A percentile compares a stretch with the other conserved stretches of the same genome.
Evolutionary conservation across 2,329 filamentous ascomycete genomes (phyloP).

Genomic region (Ascochyta clinopodiicola): DNA sequence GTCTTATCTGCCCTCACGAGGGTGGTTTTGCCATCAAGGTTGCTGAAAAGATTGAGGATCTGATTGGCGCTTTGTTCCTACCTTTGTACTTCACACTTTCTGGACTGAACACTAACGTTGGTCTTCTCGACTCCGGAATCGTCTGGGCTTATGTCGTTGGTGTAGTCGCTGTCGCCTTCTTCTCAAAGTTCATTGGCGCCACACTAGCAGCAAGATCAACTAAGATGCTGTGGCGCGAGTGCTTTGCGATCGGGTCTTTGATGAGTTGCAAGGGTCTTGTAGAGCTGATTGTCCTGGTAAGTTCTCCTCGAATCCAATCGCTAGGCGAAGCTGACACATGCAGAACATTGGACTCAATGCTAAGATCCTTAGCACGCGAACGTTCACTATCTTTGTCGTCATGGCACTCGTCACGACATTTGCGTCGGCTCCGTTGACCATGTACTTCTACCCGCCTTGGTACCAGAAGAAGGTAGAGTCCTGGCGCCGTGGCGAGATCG

Average conservation of each 20-base stretch:
- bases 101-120: conserved; percentile 85
- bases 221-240: conserved; percentile 88
- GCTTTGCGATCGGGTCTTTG: conserved; percentile 81
- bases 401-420: conserved; percentile 92
- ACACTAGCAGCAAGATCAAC: conserved; percentile 77
- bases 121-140: conserved; percentile 78
- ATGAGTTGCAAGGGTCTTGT: conserved; percentile 98
- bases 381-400: conserved; percentile 93
- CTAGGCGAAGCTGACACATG: conserved; percentile 18
- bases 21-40: conserved; percentile 89
- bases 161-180: conserved; percentile 80
- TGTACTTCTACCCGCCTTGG: conserved; percentile 75
- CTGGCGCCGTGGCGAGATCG: conserved; percentile 85
- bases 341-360: conserved; percentile 84
- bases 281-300: conserved; percentile 89
- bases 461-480: conserved; percentile 76
- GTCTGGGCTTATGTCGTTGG: conserved; percentile 91
- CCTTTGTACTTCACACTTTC: conserved; percentile 94
- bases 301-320: conserved; percentile 30
- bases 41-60: conserved; percentile 92
- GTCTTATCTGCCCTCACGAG: conserved; percentile 88
- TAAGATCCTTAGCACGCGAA: conserved; percentile 77
- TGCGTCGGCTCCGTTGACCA: conserved; percentile 77
- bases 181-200: conserved; percentile 84
- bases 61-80: conserved; percentile 81